Conservation (phyloP, 345 rosid species). For the Gossypium longicalyx region DNA sequence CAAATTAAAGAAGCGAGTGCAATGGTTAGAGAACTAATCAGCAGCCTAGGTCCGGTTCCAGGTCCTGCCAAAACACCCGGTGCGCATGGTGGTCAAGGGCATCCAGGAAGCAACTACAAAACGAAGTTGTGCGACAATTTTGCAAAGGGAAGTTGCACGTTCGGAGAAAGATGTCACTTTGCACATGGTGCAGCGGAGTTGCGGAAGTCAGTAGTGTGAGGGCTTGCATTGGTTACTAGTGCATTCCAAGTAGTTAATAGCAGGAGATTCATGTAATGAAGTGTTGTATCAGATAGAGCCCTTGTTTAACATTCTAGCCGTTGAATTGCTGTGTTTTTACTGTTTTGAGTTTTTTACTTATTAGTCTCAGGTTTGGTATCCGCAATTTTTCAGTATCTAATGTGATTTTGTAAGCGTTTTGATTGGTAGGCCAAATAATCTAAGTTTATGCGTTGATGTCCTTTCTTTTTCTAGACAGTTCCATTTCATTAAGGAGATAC, state of each 20-base stretch:
- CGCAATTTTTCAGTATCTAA: not conserved
- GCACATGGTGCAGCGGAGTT: slow-evolving; percentile 85
- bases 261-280: not conserved
- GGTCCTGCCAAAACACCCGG: slow-evolving; percentile 27
- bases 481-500: no score
- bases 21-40: slow-evolving; percentile 72
- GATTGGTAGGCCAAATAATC: not conserved
- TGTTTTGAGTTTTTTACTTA: not conserved
- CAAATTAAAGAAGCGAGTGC: slow-evolving; percentile 79
- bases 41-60: slow-evolving; percentile 35
- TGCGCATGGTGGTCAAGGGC: slow-evolving; percentile 29
- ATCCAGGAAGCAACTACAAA: slow-evolving; percentile 59
- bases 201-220: slow-evolving; percentile 47
- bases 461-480: not conserved
- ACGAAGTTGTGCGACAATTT: slow-evolving; percentile 83
- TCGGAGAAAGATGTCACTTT: slow-evolving; percentile 88
- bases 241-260: not conserved
- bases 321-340: not conserved
- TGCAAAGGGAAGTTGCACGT: slow-evolving; percentile 72
- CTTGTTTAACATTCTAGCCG: slow-evolving; percentile 4
- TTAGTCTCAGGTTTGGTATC: not conserved
- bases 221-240: not conserved
- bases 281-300: not conserved
- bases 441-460: not conserved
- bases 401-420: slow-evolving; percentile 5